Evolutionary conservation across 78 protist species (phyloP), one percentile per base, ranked within the genome.

Genomic region (Dictyostelium discoideum): DNA sequence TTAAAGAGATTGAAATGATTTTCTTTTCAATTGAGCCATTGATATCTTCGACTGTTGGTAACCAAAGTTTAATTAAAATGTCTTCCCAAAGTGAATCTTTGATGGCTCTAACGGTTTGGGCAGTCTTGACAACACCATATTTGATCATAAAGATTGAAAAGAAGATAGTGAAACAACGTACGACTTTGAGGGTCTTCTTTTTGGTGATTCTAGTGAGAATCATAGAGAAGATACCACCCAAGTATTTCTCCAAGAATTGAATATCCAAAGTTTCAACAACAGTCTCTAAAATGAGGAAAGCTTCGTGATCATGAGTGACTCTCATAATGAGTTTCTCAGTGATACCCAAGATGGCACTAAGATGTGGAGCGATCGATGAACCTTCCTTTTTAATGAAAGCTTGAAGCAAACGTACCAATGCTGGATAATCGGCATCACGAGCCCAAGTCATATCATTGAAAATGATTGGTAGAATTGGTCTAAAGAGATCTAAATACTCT

Each of bases 351-450:
- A 96, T 63, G 2, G 74, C 69, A 1, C 22, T 29, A n/a, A 96
- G 42, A 7, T 89, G 94, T 1, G 72, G 39, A 7, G 65, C 85
- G 10, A 96, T 57, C 6, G 9, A 11, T 2, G 16, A 44, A 42
- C 74, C 72, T n/a, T 85, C 96, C n/a, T 78, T 84, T 40, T 89
- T 92, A 18, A 96, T 29, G 87, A 65, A 96, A 16, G 96, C 97
- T 79, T 74, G 92, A 20, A 92, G 26, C 22, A 96, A 60, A 60
- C 97, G 96, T 9, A 92, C 94, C 24, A 96, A 40, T 32, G 96
- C 86, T 37, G 96, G 97, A 16, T 86, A 63, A 46, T 96, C 93
- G 3, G 92, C 85, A 18, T 67, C 22, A 24, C 83, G 42, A 10
- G 69, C 63, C 96, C 96, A 96, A 57, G 86, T 85, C 14, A 9